These are phyloP conservation scores for Collybia mongolica DNA, from an alignment of 768 basidiomycete species.

Conservation along the genomic window DNA sequence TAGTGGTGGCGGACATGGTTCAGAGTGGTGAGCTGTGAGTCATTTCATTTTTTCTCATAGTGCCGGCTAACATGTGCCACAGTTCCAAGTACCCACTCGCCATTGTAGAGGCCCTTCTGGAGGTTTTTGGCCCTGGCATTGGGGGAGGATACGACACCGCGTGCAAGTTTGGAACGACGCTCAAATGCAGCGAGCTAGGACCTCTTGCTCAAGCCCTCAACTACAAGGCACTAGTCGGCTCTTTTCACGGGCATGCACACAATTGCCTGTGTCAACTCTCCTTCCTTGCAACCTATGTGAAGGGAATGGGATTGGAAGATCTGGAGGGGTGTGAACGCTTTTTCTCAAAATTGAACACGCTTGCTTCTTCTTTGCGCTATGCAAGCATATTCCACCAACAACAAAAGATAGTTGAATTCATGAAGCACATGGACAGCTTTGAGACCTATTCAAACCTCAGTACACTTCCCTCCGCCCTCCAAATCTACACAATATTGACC, in stretches of 20 bases:
- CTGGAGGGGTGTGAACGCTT: constrained; percentile 26
- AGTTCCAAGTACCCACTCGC: constrained; percentile 28
- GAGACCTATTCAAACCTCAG: constrained; percentile 9
- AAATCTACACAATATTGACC: too few species aligned
- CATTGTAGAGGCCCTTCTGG: constrained; percentile 11
- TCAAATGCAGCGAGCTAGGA: constrained; percentile 16
- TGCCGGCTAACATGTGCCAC: not conserved
- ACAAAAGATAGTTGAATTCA: constrained; percentile 19
- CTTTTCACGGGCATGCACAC: constrained; percentile 26
- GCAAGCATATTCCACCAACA: constrained; percentile 18
- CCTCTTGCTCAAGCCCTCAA: not conserved
- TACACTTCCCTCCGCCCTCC: too few species aligned
- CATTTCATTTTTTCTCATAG: not conserved
- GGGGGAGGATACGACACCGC: constrained; percentile 24
- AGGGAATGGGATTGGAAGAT: constrained; percentile 28
- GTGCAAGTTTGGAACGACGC: constrained; percentile 23
- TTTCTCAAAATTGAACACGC: constrained; percentile 23
- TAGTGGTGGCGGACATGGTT: constrained; percentile 16
- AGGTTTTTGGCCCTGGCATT: constrained; percentile 11
- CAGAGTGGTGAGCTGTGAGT: constrained; percentile 23
- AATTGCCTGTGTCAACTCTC: constrained; percentile 23
- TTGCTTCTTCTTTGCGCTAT: constrained; percentile 17
- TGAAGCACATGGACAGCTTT: constrained; percentile 3
- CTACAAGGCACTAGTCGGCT: constrained; percentile 11
- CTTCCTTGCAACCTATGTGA: constrained; percentile 18